Percentiles rank a stretch among this genome's conserved stretches.
Conservation (phyloP, 257 asterid genomes). For the Solanum medicagineum region DNA sequence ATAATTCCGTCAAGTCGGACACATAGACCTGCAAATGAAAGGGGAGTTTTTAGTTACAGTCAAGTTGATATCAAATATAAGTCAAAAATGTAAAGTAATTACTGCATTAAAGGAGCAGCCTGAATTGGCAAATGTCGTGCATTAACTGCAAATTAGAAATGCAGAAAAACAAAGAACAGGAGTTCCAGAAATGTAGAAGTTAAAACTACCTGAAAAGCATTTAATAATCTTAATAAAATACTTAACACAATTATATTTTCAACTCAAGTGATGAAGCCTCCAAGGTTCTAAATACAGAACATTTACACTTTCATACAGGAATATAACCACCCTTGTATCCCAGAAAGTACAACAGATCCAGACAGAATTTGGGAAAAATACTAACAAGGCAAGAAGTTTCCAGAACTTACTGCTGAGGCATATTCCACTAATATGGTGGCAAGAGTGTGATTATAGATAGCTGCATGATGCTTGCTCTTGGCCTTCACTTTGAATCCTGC, state of each 20-base stretch:
- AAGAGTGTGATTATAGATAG: slow-evolving; percentile 62
- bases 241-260: neutral
- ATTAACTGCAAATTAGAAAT: neutral
- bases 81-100: neutral
- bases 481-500: slow-evolving; percentile 51
- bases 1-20: slow-evolving; percentile 74
- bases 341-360: neutral
- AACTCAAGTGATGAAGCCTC: neutral
- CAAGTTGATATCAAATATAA: neutral
- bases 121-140: neutral
- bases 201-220: neutral
- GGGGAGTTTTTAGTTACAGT: neutral
- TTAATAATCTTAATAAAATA: neutral
- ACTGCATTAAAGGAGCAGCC: neutral
- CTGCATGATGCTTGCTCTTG: slow-evolving; percentile 29
- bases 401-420: slow-evolving; percentile 85
- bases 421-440: slow-evolving; percentile 74
- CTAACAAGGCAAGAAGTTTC: neutral
- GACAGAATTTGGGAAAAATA: neutral
- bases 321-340: neutral
- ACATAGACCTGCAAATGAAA: slow-evolving; percentile 62
- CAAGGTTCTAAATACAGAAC: neutral
- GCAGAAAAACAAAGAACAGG: neutral
- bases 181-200: neutral
- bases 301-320: neutral